phyloP scores from a whole-genome alignment of 805 yeast genomes.

The Zygoascus flipseniorum region DNA sequence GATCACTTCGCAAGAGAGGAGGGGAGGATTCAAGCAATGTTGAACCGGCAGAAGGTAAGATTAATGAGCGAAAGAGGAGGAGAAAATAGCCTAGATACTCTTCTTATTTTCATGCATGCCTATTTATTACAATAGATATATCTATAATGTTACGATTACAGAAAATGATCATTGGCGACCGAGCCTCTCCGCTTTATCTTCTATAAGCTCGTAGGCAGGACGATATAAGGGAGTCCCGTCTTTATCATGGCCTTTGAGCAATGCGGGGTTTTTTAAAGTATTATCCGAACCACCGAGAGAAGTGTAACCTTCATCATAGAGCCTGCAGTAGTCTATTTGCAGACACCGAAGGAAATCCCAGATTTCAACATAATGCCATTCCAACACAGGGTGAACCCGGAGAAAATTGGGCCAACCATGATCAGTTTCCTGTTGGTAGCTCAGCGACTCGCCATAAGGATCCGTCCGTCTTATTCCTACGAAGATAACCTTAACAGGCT shows the following conservation, averaged over 20 bases:
- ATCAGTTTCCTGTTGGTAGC: conserved; percentile 66
- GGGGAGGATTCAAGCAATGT: not conserved
- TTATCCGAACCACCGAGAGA: conserved; percentile 73
- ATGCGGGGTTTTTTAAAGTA: conserved; percentile 65
- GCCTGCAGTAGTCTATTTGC: conserved; percentile 56
- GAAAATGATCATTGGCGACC: conserved; percentile 25
- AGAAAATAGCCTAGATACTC: not conserved
- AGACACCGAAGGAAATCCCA: conserved; percentile 67
- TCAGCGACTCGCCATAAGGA: conserved; percentile 62
- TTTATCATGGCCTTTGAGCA: conserved; percentile 23
- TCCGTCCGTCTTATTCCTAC: conserved; percentile 87
- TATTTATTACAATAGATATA: not conserved
- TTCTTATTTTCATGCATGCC: not conserved
- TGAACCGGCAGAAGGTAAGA: not conserved
- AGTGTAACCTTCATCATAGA: conserved; percentile 82
- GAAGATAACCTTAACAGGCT: conserved; percentile 58
- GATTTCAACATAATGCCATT: conserved; percentile 76
- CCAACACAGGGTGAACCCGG: conserved; percentile 79
- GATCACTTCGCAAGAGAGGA: not conserved
- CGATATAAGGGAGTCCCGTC: conserved; percentile 44
- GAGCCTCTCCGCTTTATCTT: conserved; percentile 51
- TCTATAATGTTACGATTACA: not conserved
- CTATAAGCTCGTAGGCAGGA: conserved; percentile 38
- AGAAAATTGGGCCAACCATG: conserved; percentile 85
- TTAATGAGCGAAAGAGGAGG: not conserved